Conservation (phyloP, 257 asterid genomes). For the Nemophila menziesii region DNA sequence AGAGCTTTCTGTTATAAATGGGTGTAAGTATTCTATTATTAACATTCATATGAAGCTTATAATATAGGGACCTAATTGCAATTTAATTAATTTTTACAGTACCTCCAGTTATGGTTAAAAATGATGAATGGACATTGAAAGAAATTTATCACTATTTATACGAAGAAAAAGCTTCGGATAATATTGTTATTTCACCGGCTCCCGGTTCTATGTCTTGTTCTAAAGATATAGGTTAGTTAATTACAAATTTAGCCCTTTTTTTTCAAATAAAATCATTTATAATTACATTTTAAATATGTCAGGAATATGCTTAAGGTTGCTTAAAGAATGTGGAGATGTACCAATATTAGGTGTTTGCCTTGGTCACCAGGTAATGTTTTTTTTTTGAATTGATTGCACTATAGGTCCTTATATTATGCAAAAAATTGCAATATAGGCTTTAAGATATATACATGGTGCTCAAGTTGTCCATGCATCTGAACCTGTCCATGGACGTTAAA, state of each 20-base stretch:
- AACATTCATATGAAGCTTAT: too few species aligned
- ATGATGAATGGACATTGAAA: conserved; percentile 97
- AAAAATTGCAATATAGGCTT: conserved; percentile 45
- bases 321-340: conserved; percentile 78
- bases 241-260: too few species aligned
- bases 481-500: conserved; percentile 91
- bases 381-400: too few species aligned
- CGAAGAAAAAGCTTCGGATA: conserved; percentile 75
- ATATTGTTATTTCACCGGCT: conserved; percentile 96
- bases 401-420: too few species aligned
- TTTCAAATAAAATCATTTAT: too few species aligned
- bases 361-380: conserved; percentile 89
- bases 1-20: conserved; percentile 74
- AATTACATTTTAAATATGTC: conserved; percentile 14
- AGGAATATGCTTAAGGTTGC: conserved; percentile 89
- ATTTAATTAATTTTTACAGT: too few species aligned
- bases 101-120: conserved; percentile 86
- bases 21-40: conserved; percentile 40
- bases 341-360: conserved; percentile 97
- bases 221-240: conserved; percentile 66
- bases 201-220: conserved; percentile 93
- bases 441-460: conserved; percentile 92
- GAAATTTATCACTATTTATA: conserved; percentile 54
- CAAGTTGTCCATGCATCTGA: conserved; percentile 72
- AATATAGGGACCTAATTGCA: too few species aligned